A percentile compares a stretch with the other conserved stretches of the same genome.
Conservation (phyloP, 331 rosid species). For the Ulmus americana region DNA sequence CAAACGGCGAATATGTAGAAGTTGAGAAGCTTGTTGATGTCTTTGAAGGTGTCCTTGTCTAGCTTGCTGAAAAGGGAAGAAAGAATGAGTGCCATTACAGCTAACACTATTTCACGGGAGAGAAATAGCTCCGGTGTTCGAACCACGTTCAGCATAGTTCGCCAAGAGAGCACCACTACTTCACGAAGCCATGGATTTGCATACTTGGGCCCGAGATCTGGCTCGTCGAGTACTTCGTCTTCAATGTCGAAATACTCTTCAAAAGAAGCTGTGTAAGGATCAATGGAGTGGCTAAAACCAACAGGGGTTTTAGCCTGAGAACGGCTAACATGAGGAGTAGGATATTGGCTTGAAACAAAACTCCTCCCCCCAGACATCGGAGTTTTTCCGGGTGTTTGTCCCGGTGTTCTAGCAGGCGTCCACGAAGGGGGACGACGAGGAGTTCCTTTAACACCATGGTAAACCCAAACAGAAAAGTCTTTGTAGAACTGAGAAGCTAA, state of each 20-base stretch:
- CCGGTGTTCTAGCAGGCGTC: slow-evolving; percentile 84
- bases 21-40: slow-evolving; percentile 71
- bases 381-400: slow-evolving; percentile 51
- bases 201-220: slow-evolving; percentile 47
- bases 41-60: slow-evolving; percentile 34
- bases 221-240: slow-evolving; percentile 45
- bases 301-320: slow-evolving; percentile 30
- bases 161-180: slow-evolving; percentile 69
- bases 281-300: slow-evolving; percentile 35
- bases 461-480: slow-evolving; percentile 71
- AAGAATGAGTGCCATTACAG: slow-evolving; percentile 74
- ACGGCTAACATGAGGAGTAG: slow-evolving; percentile 36
- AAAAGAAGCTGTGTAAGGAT: slow-evolving; percentile 33
- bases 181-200: slow-evolving; percentile 84
- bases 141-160: slow-evolving; percentile 57
- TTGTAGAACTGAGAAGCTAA: slow-evolving; percentile 81
- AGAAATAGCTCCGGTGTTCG: slow-evolving; percentile 87
- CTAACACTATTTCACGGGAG: slow-evolving; percentile 71
- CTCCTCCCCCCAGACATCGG: slow-evolving; percentile 44
- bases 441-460: slow-evolving; percentile 68
- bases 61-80: slow-evolving; percentile 55
- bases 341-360: slow-evolving; percentile 42
- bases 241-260: slow-evolving; percentile 32
- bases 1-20: slow-evolving; percentile 85
- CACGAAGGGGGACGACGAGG: slow-evolving; percentile 68